A percentile compares a stretch with the other conserved stretches of the same genome.
Conservation (phyloP, 2,329 filamentous ascomycete genomes). For the Pezicula neosporulosa region DNA sequence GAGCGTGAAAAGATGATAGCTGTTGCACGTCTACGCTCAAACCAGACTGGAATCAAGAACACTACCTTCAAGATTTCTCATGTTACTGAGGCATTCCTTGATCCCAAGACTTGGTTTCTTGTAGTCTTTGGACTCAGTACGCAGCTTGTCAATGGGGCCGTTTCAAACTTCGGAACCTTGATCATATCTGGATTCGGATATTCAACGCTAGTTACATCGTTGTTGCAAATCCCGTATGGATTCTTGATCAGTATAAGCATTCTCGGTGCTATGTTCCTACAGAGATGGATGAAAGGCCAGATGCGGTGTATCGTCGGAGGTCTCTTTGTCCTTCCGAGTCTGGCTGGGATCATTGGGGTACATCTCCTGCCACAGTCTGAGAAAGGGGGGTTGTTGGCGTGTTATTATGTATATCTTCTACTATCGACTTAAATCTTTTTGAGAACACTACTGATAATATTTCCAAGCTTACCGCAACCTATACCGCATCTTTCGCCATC, state of each 20-base stretch:
- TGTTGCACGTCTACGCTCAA: slow-evolving; percentile 16
- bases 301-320: not conserved
- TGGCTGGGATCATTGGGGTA: not conserved
- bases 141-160: slow-evolving; percentile 31
- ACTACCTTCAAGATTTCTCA: slow-evolving; percentile 44
- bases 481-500: not conserved
- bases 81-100: slow-evolving; percentile 41
- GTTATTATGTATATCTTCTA: not conserved
- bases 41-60: not conserved
- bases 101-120: slow-evolving; percentile 30
- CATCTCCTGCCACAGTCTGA: too few relatives aligned
- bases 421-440: not conserved
- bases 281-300: not conserved
- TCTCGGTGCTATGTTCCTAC: slow-evolving; percentile 39
- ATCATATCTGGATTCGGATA: slow-evolving; percentile 33
- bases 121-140: slow-evolving; percentile 17
- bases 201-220: slow-evolving; percentile 24
- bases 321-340: not conserved
- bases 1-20: not conserved
- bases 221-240: slow-evolving; percentile 60
- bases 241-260: slow-evolving; percentile 61
- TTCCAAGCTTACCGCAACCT: not conserved
- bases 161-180: slow-evolving; percentile 35
- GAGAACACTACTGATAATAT: not conserved
- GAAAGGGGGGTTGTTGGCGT: not conserved